Percentiles rank a stretch among this genome's conserved stretches.
Conservation (phyloP, 2,329 filamentous ascomycete species). For the Blastomyces emzantsi region DNA sequence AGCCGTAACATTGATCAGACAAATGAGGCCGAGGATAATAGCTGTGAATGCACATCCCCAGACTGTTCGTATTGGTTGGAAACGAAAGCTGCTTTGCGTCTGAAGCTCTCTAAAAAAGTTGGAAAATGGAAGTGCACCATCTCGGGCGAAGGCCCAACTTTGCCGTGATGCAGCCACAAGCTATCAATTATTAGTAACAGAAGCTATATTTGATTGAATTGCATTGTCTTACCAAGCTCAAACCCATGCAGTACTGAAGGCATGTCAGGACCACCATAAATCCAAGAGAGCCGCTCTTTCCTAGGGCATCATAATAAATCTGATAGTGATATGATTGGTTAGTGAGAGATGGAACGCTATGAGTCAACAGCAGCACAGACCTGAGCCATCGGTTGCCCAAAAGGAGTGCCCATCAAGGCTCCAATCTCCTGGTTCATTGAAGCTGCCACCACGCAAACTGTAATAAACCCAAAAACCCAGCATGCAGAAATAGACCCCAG, state of each 20-base stretch:
- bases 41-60: slow-evolving; percentile 46
- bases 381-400: slow-evolving; percentile 52
- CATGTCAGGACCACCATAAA: slow-evolving; percentile 52
- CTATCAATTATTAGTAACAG: slow-evolving; percentile 19
- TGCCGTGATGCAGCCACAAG: slow-evolving; percentile 52
- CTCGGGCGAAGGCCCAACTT: slow-evolving; percentile 55
- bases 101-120: slow-evolving; percentile 49
- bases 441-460: slow-evolving; percentile 49
- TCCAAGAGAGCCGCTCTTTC: slow-evolving; percentile 50
- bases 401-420: slow-evolving; percentile 41
- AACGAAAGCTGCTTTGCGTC: slow-evolving; percentile 39
- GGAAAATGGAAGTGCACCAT: slow-evolving; percentile 54
- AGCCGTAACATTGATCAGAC: slow-evolving; percentile 49
- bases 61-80: slow-evolving; percentile 50
- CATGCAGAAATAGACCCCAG: slow-evolving; percentile 48
- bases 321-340: slow-evolving; percentile 25
- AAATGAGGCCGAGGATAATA: slow-evolving; percentile 48
- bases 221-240: slow-evolving; percentile 38
- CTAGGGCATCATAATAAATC: slow-evolving; percentile 53
- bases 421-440: slow-evolving; percentile 48
- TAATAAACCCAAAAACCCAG: slow-evolving; percentile 50
- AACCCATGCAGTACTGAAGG: slow-evolving; percentile 54
- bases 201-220: neutral
- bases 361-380: slow-evolving; percentile 16
- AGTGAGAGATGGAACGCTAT: neutral